Base-by-base conservation (phyloP, 148 eudicot species). In the Amaranthus palmeri region DNA sequence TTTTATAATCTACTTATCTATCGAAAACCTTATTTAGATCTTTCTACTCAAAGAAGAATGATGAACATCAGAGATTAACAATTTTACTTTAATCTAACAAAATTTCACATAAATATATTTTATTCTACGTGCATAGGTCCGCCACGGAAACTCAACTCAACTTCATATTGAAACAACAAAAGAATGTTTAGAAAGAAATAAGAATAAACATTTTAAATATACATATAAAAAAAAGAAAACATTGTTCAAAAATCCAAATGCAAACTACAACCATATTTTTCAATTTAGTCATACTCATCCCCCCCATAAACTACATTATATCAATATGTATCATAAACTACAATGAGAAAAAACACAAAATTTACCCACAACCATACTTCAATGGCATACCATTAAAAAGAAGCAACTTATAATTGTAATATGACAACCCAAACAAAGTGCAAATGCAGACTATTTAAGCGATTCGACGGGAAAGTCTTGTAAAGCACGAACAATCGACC, bases 341-440 rank as follows among this genome's bases (percentile, higher is more conserved):
- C 53, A 66, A 65, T 46, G 56, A 55, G 41, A 56, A 12, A 15
- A 44, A 65, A 18, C 36, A 25, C 36, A 25, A 25, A 25, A 25
- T 25, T 25, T 25, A 25, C 36, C 81, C 69, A 67, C 67, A 78
- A 72, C 69, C 74, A 72, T 76, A 72, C 42, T 65, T 77, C 80
- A 67, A 77, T 52, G 55, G 72, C 62, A 72, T 54, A 59, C 67
- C 65, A 66, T 60, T 67, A 44, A 10, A 44, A 18, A 15, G 10
- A 36, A 57, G 81, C 56, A 71, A 12, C 25, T 9, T 7, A 61
- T 50, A 72, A 65, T 10, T 49, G 67, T 42, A 65, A 58, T 50
- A 65, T 55, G 67, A 78, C 77, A 67, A 67, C 66, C 72, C 72
- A 58, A 42, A 61, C 50, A 43, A 62, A 73, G 59, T 73, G 65